These are phyloP conservation scores for Tolypocladium ovalisporum DNA, from an alignment of 2,329 filamentous ascomycete genomes.

Conservation along the genomic window DNA sequence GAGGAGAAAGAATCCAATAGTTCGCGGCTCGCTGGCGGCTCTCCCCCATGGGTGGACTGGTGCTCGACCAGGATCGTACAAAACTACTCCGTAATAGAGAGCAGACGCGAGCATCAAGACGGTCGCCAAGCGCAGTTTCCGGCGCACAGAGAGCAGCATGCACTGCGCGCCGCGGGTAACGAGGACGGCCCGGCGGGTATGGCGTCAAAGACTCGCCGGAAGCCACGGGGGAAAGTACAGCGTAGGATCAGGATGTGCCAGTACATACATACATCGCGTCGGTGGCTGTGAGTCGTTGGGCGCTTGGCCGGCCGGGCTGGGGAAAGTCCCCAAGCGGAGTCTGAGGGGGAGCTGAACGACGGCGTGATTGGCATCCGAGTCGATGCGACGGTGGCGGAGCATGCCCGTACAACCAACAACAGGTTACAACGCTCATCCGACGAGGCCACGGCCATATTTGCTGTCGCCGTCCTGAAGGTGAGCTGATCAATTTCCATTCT, in stretches of 20 bases:
- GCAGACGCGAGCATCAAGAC: neutral
- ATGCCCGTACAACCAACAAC: conserved; percentile 2
- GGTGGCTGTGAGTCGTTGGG: conserved; percentile 5
- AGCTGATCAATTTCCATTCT: neutral
- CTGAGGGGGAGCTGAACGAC: conserved; percentile 1
- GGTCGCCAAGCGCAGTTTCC: neutral
- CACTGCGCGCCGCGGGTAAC: neutral
- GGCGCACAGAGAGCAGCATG: neutral
- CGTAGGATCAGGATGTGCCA: neutral
- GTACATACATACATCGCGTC: conserved; percentile 2
- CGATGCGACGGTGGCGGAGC: conserved; percentile 10
- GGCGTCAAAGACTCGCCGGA: conserved; percentile 5
- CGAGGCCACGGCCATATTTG: neutral
- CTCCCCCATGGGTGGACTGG: neutral
- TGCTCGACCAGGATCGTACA: neutral
- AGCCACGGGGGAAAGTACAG: neutral
- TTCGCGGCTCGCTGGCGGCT: neutral
- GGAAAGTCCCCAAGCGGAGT: neutral
- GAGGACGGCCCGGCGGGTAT: conserved; percentile 4
- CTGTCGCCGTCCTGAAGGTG: neutral
- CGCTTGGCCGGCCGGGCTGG: conserved; percentile 1
- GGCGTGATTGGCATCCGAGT: conserved; percentile 4
- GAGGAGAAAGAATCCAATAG: neutral
- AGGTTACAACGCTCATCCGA: neutral
- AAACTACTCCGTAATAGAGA: too few relatives aligned